Base-by-base conservation (phyloP, 306 rosid genomes). In the Quillaja saponaria region DNA sequence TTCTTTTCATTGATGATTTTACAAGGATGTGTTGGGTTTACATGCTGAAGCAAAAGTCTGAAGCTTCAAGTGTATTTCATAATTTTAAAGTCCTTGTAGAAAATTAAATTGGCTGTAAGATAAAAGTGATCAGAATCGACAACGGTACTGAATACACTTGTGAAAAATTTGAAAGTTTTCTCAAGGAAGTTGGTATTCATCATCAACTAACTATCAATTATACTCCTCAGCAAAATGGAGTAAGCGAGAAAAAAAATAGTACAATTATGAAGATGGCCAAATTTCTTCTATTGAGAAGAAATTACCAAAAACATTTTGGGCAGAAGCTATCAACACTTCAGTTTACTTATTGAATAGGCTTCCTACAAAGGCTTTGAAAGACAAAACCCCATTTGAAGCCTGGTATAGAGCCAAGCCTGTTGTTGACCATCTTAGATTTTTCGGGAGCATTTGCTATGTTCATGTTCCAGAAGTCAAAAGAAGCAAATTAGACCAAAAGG, bases 211-310 rank as follows among this genome's bases (percentile, higher is more conserved):
- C 38, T 4, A 34, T n/a, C 2, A 7, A 3, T 6, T 52, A 52
- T 8, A 21, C 58, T 21, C 21, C 66, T 12, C 25, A 41, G 35
- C 53, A 41, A 42, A 42, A 60, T 44, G 52, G 66, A 5, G 39
- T 42, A 3, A 10, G 12, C 4, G 38, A 60, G 38, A 41, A 38
- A 8, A 60, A 40, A 12, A 58, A 60, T 14, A 12, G 9, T 8
- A 42, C 52, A 12, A 8, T 41, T 3, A 42, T 60, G 67, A 14
- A 45, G 8, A 61, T 61, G n/a, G 17, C 17, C 1, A 45, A 44
- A 15, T 61, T 2, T 7, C 1, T 46, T 15, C 9, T 61, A 1
- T 11, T 8, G 25, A 45, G 14, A 61, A 61, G 5, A 15, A 28
- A 1, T 0, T 47, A 4, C 67, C 39, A 12, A 25, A 61, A 28